A percentile compares a stretch with the other conserved stretches of the same genome.
Conservation (phyloP, 176 grass and related monocot species). For the Phyllostachys edulis region DNA sequence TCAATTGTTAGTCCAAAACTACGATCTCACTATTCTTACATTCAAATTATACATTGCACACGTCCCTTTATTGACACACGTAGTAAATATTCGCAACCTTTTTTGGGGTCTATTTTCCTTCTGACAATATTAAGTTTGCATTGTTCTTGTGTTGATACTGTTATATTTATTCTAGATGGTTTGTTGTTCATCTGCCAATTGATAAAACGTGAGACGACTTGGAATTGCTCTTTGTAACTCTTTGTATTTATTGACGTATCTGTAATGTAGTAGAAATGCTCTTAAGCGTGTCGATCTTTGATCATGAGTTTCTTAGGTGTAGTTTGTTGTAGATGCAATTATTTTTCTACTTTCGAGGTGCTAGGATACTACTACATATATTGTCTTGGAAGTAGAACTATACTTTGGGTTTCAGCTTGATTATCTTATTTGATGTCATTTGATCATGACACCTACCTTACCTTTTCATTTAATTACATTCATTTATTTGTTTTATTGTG, state of each 20-base stretch:
- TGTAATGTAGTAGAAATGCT: neutral
- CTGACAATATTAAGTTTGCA: neutral
- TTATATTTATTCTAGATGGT: neutral
- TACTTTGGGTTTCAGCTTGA: constrained; percentile 25
- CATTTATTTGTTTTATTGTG: neutral
- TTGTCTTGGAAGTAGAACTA: constrained; percentile 4
- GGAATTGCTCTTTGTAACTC: neutral
- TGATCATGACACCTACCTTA: neutral
- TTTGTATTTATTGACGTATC: neutral
- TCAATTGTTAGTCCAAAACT: constrained; percentile 8
- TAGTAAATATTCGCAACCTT: neutral
- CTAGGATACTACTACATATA: neutral
- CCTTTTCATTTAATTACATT: neutral
- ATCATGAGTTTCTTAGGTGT: constrained; percentile 4
- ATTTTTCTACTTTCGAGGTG: constrained; percentile 6
- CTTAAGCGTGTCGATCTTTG: neutral
- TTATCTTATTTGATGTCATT: constrained; percentile 21
- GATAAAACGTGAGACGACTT: neutral
- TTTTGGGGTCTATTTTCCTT: neutral
- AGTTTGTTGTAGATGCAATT: neutral
- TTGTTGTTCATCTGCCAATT: neutral
- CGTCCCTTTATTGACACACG: neutral
- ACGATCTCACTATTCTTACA: neutral
- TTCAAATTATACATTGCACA: neutral
- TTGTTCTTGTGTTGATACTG: neutral